These are phyloP conservation scores for Calycina marina DNA, from an alignment of 2,329 filamentous ascomycete genomes.

Conservation along the genomic window DNA sequence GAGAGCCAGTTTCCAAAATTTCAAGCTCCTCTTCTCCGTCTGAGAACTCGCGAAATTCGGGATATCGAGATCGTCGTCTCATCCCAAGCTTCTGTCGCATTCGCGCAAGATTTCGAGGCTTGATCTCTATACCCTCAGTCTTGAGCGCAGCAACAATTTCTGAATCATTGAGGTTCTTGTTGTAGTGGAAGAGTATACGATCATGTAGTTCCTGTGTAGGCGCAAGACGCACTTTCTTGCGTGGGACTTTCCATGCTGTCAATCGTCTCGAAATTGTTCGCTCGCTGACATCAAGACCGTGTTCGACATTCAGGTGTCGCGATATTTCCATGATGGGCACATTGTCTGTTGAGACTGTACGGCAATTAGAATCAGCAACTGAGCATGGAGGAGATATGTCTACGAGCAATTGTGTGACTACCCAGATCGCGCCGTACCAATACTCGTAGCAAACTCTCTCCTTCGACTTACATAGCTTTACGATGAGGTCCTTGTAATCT, in stretches of 20 bases:
- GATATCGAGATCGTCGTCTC: constrained; percentile 17
- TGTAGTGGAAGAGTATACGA: constrained; percentile 17
- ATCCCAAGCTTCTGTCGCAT: constrained; percentile 19
- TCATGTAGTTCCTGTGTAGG: constrained; percentile 15
- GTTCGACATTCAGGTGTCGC: constrained; percentile 14
- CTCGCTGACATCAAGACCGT: constrained; percentile 18
- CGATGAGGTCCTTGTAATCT: constrained; percentile 17
- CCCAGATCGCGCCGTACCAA: no score
- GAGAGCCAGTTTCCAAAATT: constrained; percentile 3
- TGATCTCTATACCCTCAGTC: constrained; percentile 19
- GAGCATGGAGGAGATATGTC: no score
- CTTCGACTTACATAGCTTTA: no score
- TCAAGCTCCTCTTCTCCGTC: constrained; percentile 10
- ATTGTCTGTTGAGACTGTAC: constrained; percentile 15
- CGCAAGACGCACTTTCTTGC: constrained; percentile 15
- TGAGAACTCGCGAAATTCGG: constrained; percentile 18
- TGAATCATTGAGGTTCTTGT: constrained; percentile 20
- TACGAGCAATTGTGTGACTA: no score
- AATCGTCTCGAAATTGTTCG: constrained; percentile 18
- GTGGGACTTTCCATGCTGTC: constrained; percentile 17
- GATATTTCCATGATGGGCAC: constrained; percentile 18
- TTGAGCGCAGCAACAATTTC: constrained; percentile 15
- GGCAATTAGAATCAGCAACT: no score
- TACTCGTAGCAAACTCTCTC: no score
- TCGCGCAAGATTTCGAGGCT: constrained; percentile 14